These are phyloP conservation scores for Calonectria multiphialidica DNA, from an alignment of 2,329 filamentous ascomycete genomes.

Conservation along the genomic window DNA sequence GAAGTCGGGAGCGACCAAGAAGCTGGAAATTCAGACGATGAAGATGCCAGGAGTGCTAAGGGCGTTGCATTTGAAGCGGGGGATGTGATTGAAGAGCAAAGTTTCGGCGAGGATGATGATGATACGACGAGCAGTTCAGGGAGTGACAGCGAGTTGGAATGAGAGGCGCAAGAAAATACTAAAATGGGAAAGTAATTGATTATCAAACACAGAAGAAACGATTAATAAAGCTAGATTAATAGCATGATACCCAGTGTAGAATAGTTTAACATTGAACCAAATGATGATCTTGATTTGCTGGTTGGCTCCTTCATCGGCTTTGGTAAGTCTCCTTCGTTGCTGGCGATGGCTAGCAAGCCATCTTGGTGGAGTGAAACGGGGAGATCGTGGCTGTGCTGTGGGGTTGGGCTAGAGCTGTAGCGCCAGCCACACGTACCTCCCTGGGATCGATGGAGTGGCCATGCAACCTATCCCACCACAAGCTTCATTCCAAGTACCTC, in stretches of 20 bases:
- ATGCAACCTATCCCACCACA: slow-evolving; percentile 29
- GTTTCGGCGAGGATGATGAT: slow-evolving; percentile 50
- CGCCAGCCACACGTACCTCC: slow-evolving; percentile 26
- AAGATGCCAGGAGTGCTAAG: slow-evolving; percentile 28
- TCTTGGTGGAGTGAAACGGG: not conserved
- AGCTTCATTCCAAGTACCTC: slow-evolving; percentile 19
- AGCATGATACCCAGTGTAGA: slow-evolving; percentile 2
- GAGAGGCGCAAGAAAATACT: not conserved
- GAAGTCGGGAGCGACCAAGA: slow-evolving; percentile 48
- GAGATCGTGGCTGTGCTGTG: slow-evolving; percentile 23
- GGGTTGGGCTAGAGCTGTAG: slow-evolving; percentile 14
- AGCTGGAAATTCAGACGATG: slow-evolving; percentile 39
- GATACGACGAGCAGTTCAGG: slow-evolving; percentile 59
- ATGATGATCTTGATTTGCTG: too few species aligned
- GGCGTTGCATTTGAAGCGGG: slow-evolving; percentile 42
- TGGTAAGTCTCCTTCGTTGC: not conserved
- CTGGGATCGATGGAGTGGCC: slow-evolving; percentile 30
- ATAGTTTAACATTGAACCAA: not conserved
- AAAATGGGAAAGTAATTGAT: not conserved
- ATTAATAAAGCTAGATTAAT: not conserved
- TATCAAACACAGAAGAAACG: not conserved
- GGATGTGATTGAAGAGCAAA: slow-evolving; percentile 55
- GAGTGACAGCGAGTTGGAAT: slow-evolving; percentile 47
- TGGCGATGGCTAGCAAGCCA: not conserved
- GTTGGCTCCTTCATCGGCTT: not conserved